A percentile compares a stretch with the other conserved stretches of the same genome.
Conservation (phyloP, 495 filamentous ascomycete species). For the Lineolata rhizophorae region DNA sequence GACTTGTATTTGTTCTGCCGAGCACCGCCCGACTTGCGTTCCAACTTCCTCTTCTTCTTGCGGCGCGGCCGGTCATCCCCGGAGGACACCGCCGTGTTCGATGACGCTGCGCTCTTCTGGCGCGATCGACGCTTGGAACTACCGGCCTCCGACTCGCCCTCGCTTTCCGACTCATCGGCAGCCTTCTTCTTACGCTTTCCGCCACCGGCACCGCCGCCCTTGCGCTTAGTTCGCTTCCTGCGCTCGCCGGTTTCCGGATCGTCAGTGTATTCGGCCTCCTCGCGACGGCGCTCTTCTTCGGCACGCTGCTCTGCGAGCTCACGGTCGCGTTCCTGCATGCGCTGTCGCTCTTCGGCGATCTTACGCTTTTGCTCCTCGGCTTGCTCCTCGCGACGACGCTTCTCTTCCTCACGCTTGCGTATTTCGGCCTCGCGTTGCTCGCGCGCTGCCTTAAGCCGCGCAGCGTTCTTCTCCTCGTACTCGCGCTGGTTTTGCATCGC, state of each 20-base stretch:
- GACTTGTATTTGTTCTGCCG: conserved; percentile 18
- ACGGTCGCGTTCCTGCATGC: conserved; percentile 53
- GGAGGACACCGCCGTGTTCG: conserved; percentile 6
- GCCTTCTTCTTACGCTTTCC: conserved; percentile 39
- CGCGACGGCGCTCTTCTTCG: conserved; percentile 46
- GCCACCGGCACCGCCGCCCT: conserved; percentile 14
- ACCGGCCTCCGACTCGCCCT: conserved; percentile 9
- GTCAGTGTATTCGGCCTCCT: conserved; percentile 49
- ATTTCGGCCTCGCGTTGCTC: conserved; percentile 57
- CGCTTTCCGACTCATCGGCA: conserved; percentile 31
- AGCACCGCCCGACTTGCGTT: conserved; percentile 4
- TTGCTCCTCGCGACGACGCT: conserved; percentile 36
- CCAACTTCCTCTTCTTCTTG: conserved; percentile 20
- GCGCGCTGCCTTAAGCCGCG: conserved; percentile 54
- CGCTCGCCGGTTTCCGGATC: conserved; percentile 59
- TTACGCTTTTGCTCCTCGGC: conserved; percentile 49
- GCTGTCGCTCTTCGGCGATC: conserved; percentile 61
- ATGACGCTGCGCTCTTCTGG: conserved; percentile 8
- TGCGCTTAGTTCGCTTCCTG: conserved; percentile 49
- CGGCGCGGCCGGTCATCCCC: conserved; percentile 10
- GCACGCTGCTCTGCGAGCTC: conserved; percentile 42
- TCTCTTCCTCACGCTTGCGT: conserved; percentile 47
- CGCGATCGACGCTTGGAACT: conserved; percentile 7
- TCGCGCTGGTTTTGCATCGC: conserved; percentile 65
- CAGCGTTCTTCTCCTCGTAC: conserved; percentile 83